Conservation (phyloP, 2,329 filamentous ascomycete genomes). For the Ophiobolus disseminans region DNA sequence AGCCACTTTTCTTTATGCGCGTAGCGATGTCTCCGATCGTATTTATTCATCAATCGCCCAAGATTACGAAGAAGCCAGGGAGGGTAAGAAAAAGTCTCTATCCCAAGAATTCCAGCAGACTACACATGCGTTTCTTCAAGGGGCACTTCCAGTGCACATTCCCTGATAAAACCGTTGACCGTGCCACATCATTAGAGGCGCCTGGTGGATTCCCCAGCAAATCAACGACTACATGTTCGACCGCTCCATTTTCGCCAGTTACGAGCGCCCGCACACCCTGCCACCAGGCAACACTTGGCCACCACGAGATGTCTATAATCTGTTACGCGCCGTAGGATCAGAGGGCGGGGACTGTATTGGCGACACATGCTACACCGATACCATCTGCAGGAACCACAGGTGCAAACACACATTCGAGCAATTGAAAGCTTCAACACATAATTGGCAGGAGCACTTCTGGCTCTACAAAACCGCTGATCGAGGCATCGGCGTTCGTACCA, state of each 20-base stretch:
- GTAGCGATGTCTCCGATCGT: too few species aligned
- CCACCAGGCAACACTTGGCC: conserved; percentile 15
- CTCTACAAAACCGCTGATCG: conserved; percentile 16
- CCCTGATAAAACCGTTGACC: too few species aligned
- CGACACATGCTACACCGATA: conserved; percentile 12
- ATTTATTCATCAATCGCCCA: too few species aligned
- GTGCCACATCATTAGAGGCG: too few species aligned
- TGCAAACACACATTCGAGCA: conserved; percentile 21
- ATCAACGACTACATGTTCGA: conserved; percentile 21
- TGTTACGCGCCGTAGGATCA: conserved; percentile 6
- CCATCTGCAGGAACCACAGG: conserved; percentile 3
- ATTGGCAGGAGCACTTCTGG: conserved; percentile 21
- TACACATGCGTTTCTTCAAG: too few species aligned
- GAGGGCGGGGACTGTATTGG: conserved; percentile 19
- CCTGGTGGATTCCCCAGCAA: too few species aligned
- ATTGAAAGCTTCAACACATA: conserved; percentile 7
- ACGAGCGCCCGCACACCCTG: conserved; percentile 11
- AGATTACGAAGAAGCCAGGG: too few species aligned
- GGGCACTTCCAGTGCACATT: too few species aligned
- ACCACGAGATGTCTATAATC: conserved; percentile 7
- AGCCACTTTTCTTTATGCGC: too few species aligned
- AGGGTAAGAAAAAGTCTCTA: too few species aligned
- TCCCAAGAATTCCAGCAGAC: too few species aligned
- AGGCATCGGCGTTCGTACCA: conserved; percentile 21
- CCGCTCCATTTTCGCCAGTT: conserved; percentile 5